Conservation (phyloP, 2,329 filamentous ascomycete species). For the Fusarium abutilonis region DNA sequence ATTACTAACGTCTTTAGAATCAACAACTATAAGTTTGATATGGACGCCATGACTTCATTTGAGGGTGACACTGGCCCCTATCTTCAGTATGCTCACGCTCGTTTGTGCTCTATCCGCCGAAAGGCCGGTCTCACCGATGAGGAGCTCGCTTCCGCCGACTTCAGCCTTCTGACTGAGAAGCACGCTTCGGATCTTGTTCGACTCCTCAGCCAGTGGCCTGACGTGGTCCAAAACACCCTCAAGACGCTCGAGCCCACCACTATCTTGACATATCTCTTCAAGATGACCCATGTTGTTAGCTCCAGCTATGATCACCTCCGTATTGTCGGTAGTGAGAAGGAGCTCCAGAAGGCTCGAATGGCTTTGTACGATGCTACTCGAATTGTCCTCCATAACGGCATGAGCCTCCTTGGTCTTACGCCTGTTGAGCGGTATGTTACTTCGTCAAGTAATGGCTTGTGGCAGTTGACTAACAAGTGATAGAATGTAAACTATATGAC, state of each 20-base stretch:
- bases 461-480: constrained; percentile 16
- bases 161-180: constrained; percentile 73
- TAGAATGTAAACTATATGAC: constrained; percentile 41
- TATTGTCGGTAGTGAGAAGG: constrained; percentile 80
- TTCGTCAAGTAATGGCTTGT: background rate
- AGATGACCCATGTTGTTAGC: constrained; percentile 84
- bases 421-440: constrained; percentile 69
- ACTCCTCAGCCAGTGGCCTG: constrained; percentile 84
- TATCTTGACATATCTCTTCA: constrained; percentile 73
- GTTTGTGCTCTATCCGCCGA: constrained; percentile 72
- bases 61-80: constrained; percentile 88
- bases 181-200: constrained; percentile 80
- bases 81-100: constrained; percentile 83
- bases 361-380: constrained; percentile 81
- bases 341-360: constrained; percentile 73
- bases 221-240: constrained; percentile 83
- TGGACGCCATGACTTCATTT: constrained; percentile 83
- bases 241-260: constrained; percentile 81
- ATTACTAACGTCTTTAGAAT: constrained; percentile 53
- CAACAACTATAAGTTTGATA: constrained; percentile 78
- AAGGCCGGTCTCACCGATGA: constrained; percentile 63
- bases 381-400: constrained; percentile 82
- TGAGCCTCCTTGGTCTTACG: constrained; percentile 80
- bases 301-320: constrained; percentile 84
- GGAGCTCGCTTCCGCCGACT: constrained; percentile 71